Conservation (phyloP, 2,329 filamentous ascomycete genomes). For the Trichothecium roseum region DNA sequence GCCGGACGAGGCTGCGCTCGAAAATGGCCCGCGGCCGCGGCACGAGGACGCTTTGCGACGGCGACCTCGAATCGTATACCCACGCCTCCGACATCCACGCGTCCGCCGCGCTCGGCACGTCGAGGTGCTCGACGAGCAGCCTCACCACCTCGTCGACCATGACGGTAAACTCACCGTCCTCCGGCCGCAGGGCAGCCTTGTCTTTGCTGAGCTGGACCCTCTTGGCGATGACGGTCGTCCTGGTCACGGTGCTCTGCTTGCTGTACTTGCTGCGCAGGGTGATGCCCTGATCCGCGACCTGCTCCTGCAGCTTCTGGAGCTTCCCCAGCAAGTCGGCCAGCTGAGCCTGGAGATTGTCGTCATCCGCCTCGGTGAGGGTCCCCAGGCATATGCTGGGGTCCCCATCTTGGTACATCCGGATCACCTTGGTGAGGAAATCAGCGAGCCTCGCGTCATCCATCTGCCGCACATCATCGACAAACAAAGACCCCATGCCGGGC, state of each 20-base stretch:
- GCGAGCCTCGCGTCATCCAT: conserved; percentile 28
- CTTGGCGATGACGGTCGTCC: conserved; percentile 72
- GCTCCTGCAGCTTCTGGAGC: conserved; percentile 34
- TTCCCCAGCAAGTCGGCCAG: conserved; percentile 32
- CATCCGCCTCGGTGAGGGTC: conserved; percentile 19
- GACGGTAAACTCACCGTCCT: conserved; percentile 60
- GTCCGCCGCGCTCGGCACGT: conserved; percentile 18
- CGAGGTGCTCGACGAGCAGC: conserved; percentile 14
- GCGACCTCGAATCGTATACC: conserved; percentile 62
- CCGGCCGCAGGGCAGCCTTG: conserved; percentile 56
- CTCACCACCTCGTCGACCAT: conserved; percentile 42
- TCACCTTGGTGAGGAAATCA: conserved; percentile 13
- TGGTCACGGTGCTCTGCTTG: conserved; percentile 56
- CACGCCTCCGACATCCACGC: conserved; percentile 61
- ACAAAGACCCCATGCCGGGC: conserved; percentile 38
- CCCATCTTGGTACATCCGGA: conserved; percentile 21
- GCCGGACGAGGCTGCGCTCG: conserved; percentile 60
- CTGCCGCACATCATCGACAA: conserved; percentile 49
- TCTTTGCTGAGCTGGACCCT: conserved; percentile 72
- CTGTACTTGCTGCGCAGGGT: conserved; percentile 66
- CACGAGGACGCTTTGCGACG: conserved; percentile 63
- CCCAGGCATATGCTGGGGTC: conserved; percentile 24
- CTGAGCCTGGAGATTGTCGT: conserved; percentile 14
- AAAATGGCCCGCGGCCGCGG: conserved; percentile 61
- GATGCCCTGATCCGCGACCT: conserved; percentile 32